These are phyloP conservation scores for Xerocomus minutiporus DNA, from an alignment of 1,284 basidiomycete species.

Conservation along the genomic window DNA sequence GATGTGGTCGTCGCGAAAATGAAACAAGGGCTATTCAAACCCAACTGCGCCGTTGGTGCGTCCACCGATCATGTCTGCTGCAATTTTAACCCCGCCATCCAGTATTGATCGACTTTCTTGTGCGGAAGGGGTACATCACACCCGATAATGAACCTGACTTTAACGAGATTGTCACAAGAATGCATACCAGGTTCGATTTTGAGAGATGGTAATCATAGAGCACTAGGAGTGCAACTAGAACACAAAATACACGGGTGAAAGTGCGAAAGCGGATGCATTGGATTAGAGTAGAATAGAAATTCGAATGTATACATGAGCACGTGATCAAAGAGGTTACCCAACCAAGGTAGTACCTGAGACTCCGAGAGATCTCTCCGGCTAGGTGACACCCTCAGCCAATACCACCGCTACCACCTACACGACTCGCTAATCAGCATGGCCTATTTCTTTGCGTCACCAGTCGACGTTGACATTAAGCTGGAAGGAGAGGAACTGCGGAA, in stretches of 20 bases:
- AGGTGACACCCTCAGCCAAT: neutral
- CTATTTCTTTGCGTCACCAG: conserved; percentile 88
- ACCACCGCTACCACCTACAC: neutral
- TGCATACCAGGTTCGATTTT: conserved; percentile 66
- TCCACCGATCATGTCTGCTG: neutral
- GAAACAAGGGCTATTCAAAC: conserved; percentile 71
- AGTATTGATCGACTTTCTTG: conserved; percentile 84
- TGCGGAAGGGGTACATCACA: conserved; percentile 72
- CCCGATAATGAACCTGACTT: conserved; percentile 75
- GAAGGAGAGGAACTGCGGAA: conserved; percentile 85
- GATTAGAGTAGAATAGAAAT: neutral
- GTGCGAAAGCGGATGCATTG: neutral
- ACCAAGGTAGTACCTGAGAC: too few species aligned
- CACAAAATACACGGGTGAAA: neutral
- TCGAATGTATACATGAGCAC: neutral
- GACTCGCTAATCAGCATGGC: conserved; percentile 40
- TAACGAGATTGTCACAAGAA: conserved; percentile 64
- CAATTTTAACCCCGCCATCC: conserved; percentile 1
- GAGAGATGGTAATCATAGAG: conserved; percentile 45
- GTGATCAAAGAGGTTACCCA: neutral
- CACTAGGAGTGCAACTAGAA: neutral
- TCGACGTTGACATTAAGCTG: conserved; percentile 89
- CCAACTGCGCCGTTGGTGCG: conserved; percentile 76
- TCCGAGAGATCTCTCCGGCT: neutral
- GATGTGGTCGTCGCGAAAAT: conserved; percentile 53